These are phyloP conservation scores for Conticribra weissflogii DNA, from an alignment of 108 stramenopile genomes.

Conservation along the genomic window DNA sequence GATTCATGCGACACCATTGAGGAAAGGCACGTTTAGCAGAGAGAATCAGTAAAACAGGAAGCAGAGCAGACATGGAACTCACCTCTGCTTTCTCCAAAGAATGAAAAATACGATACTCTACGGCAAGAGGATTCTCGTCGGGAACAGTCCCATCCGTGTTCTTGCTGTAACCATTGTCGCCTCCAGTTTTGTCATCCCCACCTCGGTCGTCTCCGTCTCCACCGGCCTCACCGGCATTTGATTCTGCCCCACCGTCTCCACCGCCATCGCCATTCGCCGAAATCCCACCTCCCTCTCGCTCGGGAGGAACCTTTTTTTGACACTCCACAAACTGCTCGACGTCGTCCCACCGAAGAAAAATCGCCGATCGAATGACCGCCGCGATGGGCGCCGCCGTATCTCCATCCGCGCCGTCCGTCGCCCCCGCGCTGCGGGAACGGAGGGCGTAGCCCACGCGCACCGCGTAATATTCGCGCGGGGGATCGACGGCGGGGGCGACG, in stretches of 20 bases:
- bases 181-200: too few species aligned
- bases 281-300: too few species aligned
- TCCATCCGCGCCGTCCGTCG: neutral
- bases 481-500: too few species aligned
- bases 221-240: neutral
- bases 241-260: neutral
- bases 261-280: neutral
- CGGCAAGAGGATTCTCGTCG: neutral
- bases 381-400: neutral
- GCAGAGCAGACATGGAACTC: neutral
- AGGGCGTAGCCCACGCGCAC: neutral
- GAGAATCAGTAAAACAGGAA: neutral
- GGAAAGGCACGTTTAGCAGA: too few species aligned
- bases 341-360: neutral
- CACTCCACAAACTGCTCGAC: neutral
- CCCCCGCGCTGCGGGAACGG: neutral
- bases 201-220: neutral
- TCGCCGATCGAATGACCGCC: neutral
- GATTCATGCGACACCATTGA: neutral
- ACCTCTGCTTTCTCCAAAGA: neutral
- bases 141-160: neutral
- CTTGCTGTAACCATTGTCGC: too few species aligned
- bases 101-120: neutral
- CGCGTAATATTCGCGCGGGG: neutral
- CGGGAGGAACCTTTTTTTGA: neutral